Base-by-base conservation (phyloP, 176 grass and related monocot species). In the Bromus sterilis region DNA sequence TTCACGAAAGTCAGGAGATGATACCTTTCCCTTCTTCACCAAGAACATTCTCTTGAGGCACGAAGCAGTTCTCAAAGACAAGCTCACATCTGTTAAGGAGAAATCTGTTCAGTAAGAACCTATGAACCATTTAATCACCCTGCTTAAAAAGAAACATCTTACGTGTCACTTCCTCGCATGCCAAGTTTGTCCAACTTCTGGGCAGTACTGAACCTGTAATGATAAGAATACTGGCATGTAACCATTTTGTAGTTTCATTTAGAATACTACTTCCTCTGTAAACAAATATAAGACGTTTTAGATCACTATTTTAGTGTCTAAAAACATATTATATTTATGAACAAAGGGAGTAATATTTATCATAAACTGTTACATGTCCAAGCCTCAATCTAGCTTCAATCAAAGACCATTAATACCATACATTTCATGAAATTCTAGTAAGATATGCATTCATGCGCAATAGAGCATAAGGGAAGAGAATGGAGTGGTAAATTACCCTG, bases 51-150 rank as follows among this genome's bases (percentile, higher is more conserved):
- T 98, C 92, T 11, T 89, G 78, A 41, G 92, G 92, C 78, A 98
- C 92, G 87, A 98, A 98, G 83, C 95, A 98, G 66, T 98, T 98
- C 82, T 98, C 92, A 57, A 98, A 98, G 29, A 98, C 95, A 85
- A 98, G 95, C 76, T 98, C 92, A 51, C 95, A 98, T 86, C 95
- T 98, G 86, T 34, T 82, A 71, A 63, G 11, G 31, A 80, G 55
- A 82, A 59, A 59, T 53, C n/a, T 71, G 28, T 84, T 25, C 84
- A 57, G 31, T 37, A 21, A 21, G 43, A 39, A 26, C 18, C 32
- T 42, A 43, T 28, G 24, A 14, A 21, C 29, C 55, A 36, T 67
- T 71, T 48, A 57, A 21, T 63, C 48, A 37, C 33, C 23, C 16
- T 11, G 4, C 35, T 86, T 56, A 67, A 37, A 28, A 60, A 84